Evolutionary conservation across 306 rosid genomes (phyloP), one percentile per base, ranked within the genome.

Genomic region (Ceratonia siliqua): DNA sequence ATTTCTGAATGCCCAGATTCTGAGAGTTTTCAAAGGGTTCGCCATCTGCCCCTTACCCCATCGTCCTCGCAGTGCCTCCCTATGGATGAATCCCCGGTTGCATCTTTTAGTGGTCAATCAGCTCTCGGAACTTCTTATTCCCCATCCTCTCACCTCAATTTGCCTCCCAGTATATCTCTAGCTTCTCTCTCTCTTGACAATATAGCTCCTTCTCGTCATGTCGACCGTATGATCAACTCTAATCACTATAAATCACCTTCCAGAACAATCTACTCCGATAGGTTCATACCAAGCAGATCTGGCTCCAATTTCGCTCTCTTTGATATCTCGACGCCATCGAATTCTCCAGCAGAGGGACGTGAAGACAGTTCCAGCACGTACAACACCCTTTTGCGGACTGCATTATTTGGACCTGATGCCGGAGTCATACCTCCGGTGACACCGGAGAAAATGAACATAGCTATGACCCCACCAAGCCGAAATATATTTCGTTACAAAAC

Each of bases 211-310:
- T 83, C 92, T 48, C 87, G 86, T 43, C 93, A 92, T 62, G 88
- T 95, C 15, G 83, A 89, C 64, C 96, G 98, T 6, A 63, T 92
- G 89, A 86, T 95, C 36, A 92, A 95, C 80, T 76, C 85, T 28
- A 85, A 84, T 61, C 92, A 92, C 87, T 85, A 82, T 56, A 80
- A 61, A 33, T 83, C 98, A 4, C 97, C 98, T 22, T 95, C 98
- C 3, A 81, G 91, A 68, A 78, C 99, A 32, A 95, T 95, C 46
- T 95, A 92, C 88, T 95, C 96, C 43, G 99, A 95, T 52, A 81
- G 99, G 70, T 95, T 95, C 57, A 95, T 95, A 10, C 99, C 99
- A 0, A 87, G 92, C 78, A 87, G 97, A 92, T 88, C 97, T 67
- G 95, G 92, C 25, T 94, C 99, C 24, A 94, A 94, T 62, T 94